Base-by-base conservation (phyloP, 2,329 filamentous ascomycete genomes). In the Exophiala sp. region DNA sequence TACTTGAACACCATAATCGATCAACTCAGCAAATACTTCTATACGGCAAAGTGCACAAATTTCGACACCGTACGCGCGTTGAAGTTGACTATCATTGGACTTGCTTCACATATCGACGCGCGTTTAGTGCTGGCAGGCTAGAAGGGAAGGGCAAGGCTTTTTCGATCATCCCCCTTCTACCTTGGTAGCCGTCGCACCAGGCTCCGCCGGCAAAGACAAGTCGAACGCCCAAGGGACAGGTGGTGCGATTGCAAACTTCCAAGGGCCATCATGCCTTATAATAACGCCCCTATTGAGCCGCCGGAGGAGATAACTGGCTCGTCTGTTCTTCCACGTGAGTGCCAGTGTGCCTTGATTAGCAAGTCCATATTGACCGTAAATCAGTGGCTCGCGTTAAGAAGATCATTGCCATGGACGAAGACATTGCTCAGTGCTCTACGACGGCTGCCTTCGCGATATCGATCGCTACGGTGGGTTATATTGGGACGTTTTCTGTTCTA, bases 381-480 rank as follows among this genome's bases (percentile, higher is more conserved):
- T 38, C 65, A 97, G 94, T 97, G 52, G 89, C 94, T 14, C 84
- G 94, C 65, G 89, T 99, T 55, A 96, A 96, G 75, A 96, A 95
- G 75, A 96, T 99, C 68, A 89, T 99, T 57, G 82, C 84, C 45
- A 82, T 90, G 54, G 94, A 99, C 71, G 84, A 89, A 40, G 92
- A 96, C 59, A 88, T 96, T 58, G 79, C 78, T 59, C 83, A 88
- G 68, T 95, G 90, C 71, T 95, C 91, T 43, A 95, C 91, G 71
- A 95, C 95, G 67, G 92, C 92, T 50, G 88, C 91, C 16, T 97
- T 97, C 70, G 85, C 92, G 53, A 95, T 97, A 65, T 91, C 92
- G 1, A 80, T 96, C 56, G 94, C 94, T 18, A 91, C 94, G 3
- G 88, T 89, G 72, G 61, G 80, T 68, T 38, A 18, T 10, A 11